A percentile compares a stretch with the other conserved stretches of the same genome.
These are phyloP conservation scores for Coemansia sp. DNA, from an alignment of 192 early-diverging fungal species.

Conservation along the genomic window DNA sequence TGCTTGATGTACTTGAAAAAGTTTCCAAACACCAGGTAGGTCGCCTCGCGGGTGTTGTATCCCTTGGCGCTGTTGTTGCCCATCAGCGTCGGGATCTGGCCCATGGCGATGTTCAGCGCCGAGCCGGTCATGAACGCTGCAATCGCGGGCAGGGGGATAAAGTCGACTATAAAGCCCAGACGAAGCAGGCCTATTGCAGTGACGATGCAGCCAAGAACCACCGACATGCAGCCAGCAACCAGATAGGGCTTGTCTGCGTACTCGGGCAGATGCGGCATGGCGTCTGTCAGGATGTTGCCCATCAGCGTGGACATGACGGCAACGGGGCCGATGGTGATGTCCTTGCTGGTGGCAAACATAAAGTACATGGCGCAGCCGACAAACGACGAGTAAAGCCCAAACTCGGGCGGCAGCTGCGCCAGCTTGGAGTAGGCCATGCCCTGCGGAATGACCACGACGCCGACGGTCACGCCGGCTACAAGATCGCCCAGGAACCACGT, in stretches of 20 bases:
- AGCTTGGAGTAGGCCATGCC: slow-evolving; percentile 76
- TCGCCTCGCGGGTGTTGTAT: slow-evolving; percentile 66
- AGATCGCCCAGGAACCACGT: slow-evolving; percentile 69
- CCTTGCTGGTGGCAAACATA: slow-evolving; percentile 74
- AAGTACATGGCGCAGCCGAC: slow-evolving; percentile 70
- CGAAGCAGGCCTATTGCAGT: slow-evolving; percentile 75
- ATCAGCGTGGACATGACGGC: slow-evolving; percentile 79
- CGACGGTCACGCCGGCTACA: slow-evolving; percentile 74
- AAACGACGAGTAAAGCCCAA: slow-evolving; percentile 77
- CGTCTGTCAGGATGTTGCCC: slow-evolving; percentile 63
- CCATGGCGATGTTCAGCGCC: slow-evolving; percentile 76
- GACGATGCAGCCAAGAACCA: slow-evolving; percentile 74
- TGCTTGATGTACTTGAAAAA: slow-evolving; percentile 57
- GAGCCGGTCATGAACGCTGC: slow-evolving; percentile 88
- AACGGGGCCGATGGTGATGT: slow-evolving; percentile 72
- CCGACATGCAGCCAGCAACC: slow-evolving; percentile 59
- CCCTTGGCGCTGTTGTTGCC: slow-evolving; percentile 68
- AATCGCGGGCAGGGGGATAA: slow-evolving; percentile 81
- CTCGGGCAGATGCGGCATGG: slow-evolving; percentile 39
- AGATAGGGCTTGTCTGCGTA: slow-evolving; percentile 60
- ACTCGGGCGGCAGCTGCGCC: slow-evolving; percentile 69
- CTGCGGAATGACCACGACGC: slow-evolving; percentile 74
- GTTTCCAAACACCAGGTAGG: slow-evolving; percentile 79
- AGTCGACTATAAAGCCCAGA: slow-evolving; percentile 84
- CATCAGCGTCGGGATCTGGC: slow-evolving; percentile 77